These are phyloP conservation scores for Blastocystis sp. DNA, from an alignment of 352 stramenopile species.

Conservation along the genomic window DNA sequence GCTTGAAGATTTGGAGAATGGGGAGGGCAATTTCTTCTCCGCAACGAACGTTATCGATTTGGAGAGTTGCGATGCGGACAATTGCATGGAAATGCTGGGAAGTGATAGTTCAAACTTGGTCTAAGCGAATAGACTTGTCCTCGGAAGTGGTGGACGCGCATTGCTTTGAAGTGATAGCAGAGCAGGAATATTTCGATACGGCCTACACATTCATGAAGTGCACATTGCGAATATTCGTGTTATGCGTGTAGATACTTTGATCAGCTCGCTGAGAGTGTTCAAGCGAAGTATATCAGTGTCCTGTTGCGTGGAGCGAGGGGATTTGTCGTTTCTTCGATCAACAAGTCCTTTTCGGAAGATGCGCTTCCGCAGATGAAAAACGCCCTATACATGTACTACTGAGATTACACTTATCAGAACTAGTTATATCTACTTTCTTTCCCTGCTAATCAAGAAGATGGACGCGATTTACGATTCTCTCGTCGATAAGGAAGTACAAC, in stretches of 20 bases:
- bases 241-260: slow-evolving; percentile 54
- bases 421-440: slow-evolving; percentile 59
- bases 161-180: slow-evolving; percentile 58
- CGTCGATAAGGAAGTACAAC: not conserved
- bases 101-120: not conserved
- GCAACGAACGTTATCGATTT: slow-evolving; percentile 41
- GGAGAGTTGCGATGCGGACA: slow-evolving; percentile 27
- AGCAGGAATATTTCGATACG: slow-evolving; percentile 46
- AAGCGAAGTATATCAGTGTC: slow-evolving; percentile 22
- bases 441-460: slow-evolving; percentile 39
- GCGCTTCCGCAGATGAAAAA: not conserved
- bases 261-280: slow-evolving; percentile 10
- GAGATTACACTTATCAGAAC: not conserved
- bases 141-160: slow-evolving; percentile 45
- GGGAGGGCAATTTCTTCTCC: not conserved
- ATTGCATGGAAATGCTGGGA: slow-evolving; percentile 16
- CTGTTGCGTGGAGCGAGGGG: slow-evolving; percentile 42
- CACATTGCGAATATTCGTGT: not conserved
- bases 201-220: slow-evolving; percentile 53
- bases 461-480: slow-evolving; percentile 24
- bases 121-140: slow-evolving; percentile 4
- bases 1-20: slow-evolving; percentile 37
- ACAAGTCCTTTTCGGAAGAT: slow-evolving; percentile 15
- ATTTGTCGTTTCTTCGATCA: slow-evolving; percentile 34
- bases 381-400: slow-evolving; percentile 36